Percentiles rank a stretch among this genome's conserved stretches.
Conservation (phyloP, 1,284 basidiomycete species). For the Farysia itapuensis region DNA sequence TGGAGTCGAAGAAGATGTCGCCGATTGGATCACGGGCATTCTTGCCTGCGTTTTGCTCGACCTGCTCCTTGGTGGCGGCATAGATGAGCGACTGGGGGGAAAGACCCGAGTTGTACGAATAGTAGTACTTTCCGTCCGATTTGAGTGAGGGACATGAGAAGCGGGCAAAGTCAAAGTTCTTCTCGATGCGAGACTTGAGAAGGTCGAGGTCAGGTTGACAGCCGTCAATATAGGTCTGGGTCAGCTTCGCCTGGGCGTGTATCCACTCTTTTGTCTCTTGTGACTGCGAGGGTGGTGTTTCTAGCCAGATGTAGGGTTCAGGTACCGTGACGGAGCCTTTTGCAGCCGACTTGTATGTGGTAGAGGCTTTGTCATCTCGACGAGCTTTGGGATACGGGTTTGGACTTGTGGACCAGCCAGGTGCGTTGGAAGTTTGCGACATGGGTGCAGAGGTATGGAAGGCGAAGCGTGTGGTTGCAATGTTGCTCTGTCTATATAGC, state of each 20-base stretch:
- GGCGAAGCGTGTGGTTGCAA: too few species aligned
- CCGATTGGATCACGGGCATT: constrained; percentile 43
- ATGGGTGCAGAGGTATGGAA: constrained; percentile 5
- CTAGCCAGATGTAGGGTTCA: constrained; percentile 58
- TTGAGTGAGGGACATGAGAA: constrained; percentile 51
- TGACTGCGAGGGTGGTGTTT: constrained; percentile 51
- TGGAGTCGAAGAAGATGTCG: constrained; percentile 54
- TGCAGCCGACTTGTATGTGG: constrained; percentile 42
- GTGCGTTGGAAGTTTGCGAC: constrained; percentile 23
- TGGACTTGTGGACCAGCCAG: constrained; percentile 42
- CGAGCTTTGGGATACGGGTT: constrained; percentile 52
- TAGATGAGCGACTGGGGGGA: constrained; percentile 54
- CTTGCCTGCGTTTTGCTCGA: constrained; percentile 24
- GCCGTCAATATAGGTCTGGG: constrained; percentile 38
- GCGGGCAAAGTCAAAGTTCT: constrained; percentile 54
- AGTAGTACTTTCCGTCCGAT: constrained; percentile 54
- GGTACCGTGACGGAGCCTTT: constrained; percentile 51
- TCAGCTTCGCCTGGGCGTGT: constrained; percentile 48
- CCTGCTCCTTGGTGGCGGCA: constrained; percentile 36
- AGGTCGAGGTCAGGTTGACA: constrained; percentile 45
- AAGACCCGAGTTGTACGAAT: constrained; percentile 55
- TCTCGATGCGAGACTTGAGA: constrained; percentile 47
- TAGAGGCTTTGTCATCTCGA: constrained; percentile 43
- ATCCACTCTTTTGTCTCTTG: constrained; percentile 54
- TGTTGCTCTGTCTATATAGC: too few species aligned